A percentile compares a stretch with the other conserved stretches of the same genome.
Evolutionary conservation across 2,329 filamentous ascomycete species (phyloP).

Genomic region (Trichoderma atrobrunneum): DNA sequence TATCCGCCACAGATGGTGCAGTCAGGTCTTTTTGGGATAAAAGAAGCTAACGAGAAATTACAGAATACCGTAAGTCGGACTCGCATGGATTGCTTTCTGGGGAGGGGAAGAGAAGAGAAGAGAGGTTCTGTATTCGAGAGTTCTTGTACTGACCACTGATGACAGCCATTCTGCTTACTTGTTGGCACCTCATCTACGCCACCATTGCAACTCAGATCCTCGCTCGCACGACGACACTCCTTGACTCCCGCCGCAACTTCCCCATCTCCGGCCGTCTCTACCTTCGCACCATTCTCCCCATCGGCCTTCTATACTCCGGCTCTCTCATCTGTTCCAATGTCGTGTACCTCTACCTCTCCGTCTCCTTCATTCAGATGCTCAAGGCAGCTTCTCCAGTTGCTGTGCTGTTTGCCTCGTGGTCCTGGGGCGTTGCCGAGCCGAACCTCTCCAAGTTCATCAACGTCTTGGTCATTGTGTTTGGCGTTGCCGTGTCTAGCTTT

Average conservation of each 20-base stretch:
- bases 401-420: conserved; percentile 64
- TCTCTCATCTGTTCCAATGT: conserved; percentile 66
- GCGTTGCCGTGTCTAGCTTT: conserved; percentile 51
- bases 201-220: conserved; percentile 64
- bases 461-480: conserved; percentile 51
- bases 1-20: background rate
- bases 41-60: conserved; percentile 4
- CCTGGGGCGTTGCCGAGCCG: conserved; percentile 50
- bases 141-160: background rate
- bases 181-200: conserved; percentile 67
- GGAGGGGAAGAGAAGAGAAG: background rate
- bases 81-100: background rate
- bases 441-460: conserved; percentile 45
- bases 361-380: conserved; percentile 70
- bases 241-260: conserved; percentile 61
- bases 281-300: conserved; percentile 61
- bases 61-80: conserved; percentile 26
- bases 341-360: conserved; percentile 65
- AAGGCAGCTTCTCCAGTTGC: conserved; percentile 67
- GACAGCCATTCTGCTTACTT: conserved; percentile 57
- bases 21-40: background rate
- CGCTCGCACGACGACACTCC: conserved; percentile 59
- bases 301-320: conserved; percentile 63
- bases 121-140: background rate
- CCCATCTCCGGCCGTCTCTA: conserved; percentile 61